Conservation (phyloP, 805 yeast species). For the Tetrapisispora taiwanensis region DNA sequence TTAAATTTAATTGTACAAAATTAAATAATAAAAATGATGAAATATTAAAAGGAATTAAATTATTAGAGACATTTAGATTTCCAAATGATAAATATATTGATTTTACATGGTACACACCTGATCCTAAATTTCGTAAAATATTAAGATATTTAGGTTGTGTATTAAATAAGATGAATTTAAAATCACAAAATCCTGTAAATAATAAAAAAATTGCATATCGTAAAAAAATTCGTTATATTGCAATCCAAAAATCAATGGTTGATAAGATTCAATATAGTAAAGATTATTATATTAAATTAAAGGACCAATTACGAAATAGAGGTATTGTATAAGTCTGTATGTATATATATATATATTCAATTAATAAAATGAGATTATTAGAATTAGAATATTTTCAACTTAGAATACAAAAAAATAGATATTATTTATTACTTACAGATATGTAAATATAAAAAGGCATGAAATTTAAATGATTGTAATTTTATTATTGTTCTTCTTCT, state of each 20-base stretch:
- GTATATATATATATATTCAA: not conserved
- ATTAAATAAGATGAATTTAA: slow-evolving; percentile 6
- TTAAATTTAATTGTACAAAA: slow-evolving; percentile 13
- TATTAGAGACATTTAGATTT: slow-evolving; percentile 4
- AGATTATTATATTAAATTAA: slow-evolving; percentile 25
- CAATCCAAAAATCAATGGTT: slow-evolving; percentile 22
- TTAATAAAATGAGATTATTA: not conserved
- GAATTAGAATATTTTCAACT: not conserved
- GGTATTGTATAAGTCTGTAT: not conserved
- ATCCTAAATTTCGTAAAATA: slow-evolving; percentile 7
- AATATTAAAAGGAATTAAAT: not conserved
- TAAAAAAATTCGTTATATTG: slow-evolving; percentile 13
- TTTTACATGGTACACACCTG: slow-evolving; percentile 11
- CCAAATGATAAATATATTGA: slow-evolving; percentile 5
- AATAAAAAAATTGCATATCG: slow-evolving; percentile 12
- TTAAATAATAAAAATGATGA: not conserved
- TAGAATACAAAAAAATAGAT: slow-evolving; percentile 1
- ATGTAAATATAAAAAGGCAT: not conserved
- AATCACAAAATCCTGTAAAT: slow-evolving; percentile 1
- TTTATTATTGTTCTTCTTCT: slow-evolving; percentile 1
- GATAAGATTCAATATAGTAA: slow-evolving; percentile 26
- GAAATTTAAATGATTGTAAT: not conserved
- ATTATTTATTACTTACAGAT: not conserved
- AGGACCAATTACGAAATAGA: slow-evolving; percentile 24
- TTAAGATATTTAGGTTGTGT: slow-evolving; percentile 19